These are phyloP conservation scores for Aspergillus melleus DNA, from an alignment of 2,329 filamentous ascomycete genomes.

Conservation along the genomic window DNA sequence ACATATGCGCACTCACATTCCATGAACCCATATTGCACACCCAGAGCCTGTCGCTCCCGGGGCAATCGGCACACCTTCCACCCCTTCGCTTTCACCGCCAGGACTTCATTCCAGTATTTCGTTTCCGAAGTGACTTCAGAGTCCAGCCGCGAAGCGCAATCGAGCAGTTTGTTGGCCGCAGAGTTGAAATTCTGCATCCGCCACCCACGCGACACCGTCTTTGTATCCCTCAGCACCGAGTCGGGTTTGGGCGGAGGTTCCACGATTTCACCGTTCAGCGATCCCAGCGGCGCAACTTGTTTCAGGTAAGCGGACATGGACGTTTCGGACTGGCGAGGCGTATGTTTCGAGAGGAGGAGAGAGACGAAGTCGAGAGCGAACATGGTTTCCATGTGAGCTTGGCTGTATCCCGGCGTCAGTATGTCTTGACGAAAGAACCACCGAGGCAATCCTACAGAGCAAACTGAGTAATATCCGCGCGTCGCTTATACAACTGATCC, in stretches of 20 bases:
- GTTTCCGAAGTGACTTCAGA: slow-evolving; percentile 77
- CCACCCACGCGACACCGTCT: slow-evolving; percentile 65
- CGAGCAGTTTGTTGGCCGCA: slow-evolving; percentile 70
- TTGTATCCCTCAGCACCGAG: slow-evolving; percentile 54
- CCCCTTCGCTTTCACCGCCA: slow-evolving; percentile 76
- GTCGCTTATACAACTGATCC: slow-evolving; percentile 45
- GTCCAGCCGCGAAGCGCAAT: slow-evolving; percentile 70
- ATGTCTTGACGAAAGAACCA: neutral
- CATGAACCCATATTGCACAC: slow-evolving; percentile 84
- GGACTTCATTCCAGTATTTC: slow-evolving; percentile 84
- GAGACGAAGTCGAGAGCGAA: slow-evolving; percentile 80
- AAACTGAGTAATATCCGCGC: slow-evolving; percentile 47
- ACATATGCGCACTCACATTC: slow-evolving; percentile 55
- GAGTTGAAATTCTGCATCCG: slow-evolving; percentile 74
- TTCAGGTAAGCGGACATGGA: slow-evolving; percentile 72
- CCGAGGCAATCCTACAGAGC: slow-evolving; percentile 35
- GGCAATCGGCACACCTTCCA: slow-evolving; percentile 84
- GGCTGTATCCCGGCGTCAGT: slow-evolving; percentile 26
- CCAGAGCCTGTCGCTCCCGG: slow-evolving; percentile 70
- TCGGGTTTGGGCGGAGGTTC: slow-evolving; percentile 61
- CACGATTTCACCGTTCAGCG: slow-evolving; percentile 68
- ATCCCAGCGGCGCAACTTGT: slow-evolving; percentile 70
- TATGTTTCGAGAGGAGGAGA: slow-evolving; percentile 77
- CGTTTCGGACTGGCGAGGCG: slow-evolving; percentile 66
- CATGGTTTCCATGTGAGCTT: slow-evolving; percentile 52